Evolutionary conservation across 2,329 filamentous ascomycete genomes (phyloP), one percentile per base, ranked within the genome.

Genomic region (Simplicillium aogashimaense): DNA sequence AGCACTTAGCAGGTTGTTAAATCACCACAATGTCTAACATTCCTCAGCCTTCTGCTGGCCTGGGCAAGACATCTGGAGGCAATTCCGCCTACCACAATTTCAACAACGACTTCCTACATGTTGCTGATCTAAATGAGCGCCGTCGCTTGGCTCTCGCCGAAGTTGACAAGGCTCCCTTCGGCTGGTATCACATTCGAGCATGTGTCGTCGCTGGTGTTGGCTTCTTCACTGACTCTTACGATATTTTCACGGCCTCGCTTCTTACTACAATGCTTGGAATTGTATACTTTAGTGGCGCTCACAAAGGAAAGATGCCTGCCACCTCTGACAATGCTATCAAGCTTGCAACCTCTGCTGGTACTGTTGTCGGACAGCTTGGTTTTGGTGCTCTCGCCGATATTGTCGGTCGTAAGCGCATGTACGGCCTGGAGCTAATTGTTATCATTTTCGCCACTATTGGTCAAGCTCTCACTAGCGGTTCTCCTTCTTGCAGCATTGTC

Each of bases 181-280:
- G 85, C 53, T 90, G 85, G 84, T 86, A 88, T 57, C 86, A 92
- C 55, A 76, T 89, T 43, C 76, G 85, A 32, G 82, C 85, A 43
- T 75, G 85, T 40, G 64, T 85, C 8, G 85, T 90, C 17, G 85
- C 85, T 25, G 86, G 86, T 52, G 82, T 90, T 45, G 86, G 86
- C 50, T 92, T 94, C 76, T 92, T 92, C 63, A 90, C 86, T 13
- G 86, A 90, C 56, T 83, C 83, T 3, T 90, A 89, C 62, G 81
- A 84, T 55, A 86, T 88, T 65, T 92, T 92, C 60, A 79, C 81
- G 54, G 81, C 83, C 50, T 82, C 79, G 47, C 67, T 87, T 54
- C 67, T 83, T 47, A 85, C 82, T 20, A 72, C 75, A 46, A 87
- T 89, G 82, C 59, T 89, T 38, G 86, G 85, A 33, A 78, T 89